These are phyloP conservation scores for Fraxinus platypoda DNA, from an alignment of 305 asterid species.

Conservation along the genomic window DNA sequence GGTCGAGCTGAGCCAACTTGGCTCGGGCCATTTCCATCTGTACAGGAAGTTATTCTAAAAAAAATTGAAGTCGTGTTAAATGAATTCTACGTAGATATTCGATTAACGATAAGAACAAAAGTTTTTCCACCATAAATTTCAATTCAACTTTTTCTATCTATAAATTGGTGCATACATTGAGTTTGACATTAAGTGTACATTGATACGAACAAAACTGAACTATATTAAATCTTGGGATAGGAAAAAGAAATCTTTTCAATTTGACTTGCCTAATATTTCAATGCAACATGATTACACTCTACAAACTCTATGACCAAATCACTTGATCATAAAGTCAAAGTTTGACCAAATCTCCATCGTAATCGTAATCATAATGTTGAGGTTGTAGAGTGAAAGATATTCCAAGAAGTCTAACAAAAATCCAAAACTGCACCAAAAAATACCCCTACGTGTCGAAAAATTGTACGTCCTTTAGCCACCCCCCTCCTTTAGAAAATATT, in stretches of 20 bases:
- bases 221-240: not conserved
- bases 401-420: not conserved
- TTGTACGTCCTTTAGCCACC: not conserved
- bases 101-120: too few species aligned
- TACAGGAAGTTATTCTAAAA: not conserved
- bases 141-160: not conserved
- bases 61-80: too few species aligned
- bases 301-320: not conserved
- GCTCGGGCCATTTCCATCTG: not conserved
- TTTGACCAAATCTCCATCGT: not conserved
- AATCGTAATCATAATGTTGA: not conserved
- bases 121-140: too few species aligned
- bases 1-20: not conserved
- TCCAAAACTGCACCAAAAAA: conserved; percentile 1
- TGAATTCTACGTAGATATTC: too few species aligned
- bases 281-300: not conserved
- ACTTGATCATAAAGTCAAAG: not conserved
- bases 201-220: too few species aligned
- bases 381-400: conserved; percentile 33
- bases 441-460: conserved; percentile 18
- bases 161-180: not conserved
- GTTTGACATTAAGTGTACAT: not conserved
- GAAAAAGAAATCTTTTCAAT: not conserved
- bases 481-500: conserved; percentile 5
- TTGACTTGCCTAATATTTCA: not conserved